A percentile compares a stretch with the other conserved stretches of the same genome.
phyloP scores from a whole-genome alignment of 768 basidiomycete genomes.

The Termitomyces sp. region DNA sequence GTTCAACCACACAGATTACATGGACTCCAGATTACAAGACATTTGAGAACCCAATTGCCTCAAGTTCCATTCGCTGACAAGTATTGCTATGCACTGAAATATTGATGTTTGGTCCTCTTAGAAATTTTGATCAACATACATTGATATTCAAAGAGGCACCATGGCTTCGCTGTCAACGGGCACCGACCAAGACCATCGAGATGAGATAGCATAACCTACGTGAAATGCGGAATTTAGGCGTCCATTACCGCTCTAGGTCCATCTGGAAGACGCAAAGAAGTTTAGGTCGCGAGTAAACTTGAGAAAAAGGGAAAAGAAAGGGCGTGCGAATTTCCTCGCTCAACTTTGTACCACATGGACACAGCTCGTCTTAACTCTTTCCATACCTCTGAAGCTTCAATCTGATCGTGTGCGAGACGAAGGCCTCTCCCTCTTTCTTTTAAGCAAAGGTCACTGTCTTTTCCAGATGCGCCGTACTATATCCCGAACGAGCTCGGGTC shows the following conservation, averaged over 20 bases:
- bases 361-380: neutral
- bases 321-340: neutral
- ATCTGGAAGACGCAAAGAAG: neutral
- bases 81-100: neutral
- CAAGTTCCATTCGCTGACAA: neutral
- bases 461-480: neutral
- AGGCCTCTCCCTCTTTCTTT: neutral
- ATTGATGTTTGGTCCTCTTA: no score
- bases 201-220: neutral
- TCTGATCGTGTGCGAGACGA: neutral
- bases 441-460: neutral
- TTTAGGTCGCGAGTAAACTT: neutral
- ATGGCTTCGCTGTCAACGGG: neutral
- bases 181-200: neutral
- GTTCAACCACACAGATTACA: neutral
- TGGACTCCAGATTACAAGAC: neutral
- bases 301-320: neutral
- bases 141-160: neutral
- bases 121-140: neutral
- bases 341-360: neutral
- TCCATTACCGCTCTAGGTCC: neutral
- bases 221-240: neutral
- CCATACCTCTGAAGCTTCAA: neutral
- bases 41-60: neutral
- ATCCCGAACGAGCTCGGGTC: slow-evolving; percentile 1